phyloP scores from a whole-genome alignment of 2,329 filamentous ascomycete species.

The Talaromyces sp. region DNA sequence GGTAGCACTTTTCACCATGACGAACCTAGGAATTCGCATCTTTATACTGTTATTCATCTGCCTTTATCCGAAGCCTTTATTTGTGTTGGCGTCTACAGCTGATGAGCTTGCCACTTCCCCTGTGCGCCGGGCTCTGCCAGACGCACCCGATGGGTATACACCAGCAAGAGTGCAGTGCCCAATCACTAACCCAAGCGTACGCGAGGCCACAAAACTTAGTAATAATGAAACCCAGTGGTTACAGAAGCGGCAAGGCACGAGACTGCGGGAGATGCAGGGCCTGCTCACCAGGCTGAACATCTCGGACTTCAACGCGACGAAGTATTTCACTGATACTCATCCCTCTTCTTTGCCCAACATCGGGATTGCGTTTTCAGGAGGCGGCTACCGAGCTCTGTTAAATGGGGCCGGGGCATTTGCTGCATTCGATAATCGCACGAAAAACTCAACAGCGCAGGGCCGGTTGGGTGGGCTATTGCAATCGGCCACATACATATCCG shows the following conservation, averaged over 20 bases:
- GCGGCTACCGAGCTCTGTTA: conserved; percentile 81
- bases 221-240: conserved; percentile 73
- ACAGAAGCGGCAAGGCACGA: conserved; percentile 66
- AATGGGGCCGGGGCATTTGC: conserved; percentile 79
- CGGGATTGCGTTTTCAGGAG: conserved; percentile 75
- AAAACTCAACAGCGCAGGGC: conserved; percentile 59
- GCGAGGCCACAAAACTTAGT: conserved; percentile 63
- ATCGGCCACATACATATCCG: conserved; percentile 74
- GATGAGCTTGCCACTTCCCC: background rate
- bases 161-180: conserved; percentile 70
- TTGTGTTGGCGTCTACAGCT: background rate
- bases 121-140: conserved; percentile 44
- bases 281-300: conserved; percentile 71
- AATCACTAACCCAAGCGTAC: conserved; percentile 63
- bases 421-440: conserved; percentile 73
- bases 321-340: conserved; percentile 65
- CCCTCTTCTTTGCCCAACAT: conserved; percentile 63
- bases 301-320: conserved; percentile 67
- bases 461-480: conserved; percentile 80
- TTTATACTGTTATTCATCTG: background rate
- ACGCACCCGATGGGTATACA: conserved; percentile 67
- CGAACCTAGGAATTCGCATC: background rate
- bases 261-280: conserved; percentile 68
- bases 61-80: background rate
- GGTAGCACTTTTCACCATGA: background rate